Percentiles rank a stretch among this genome's conserved stretches.
These are phyloP conservation scores for Polychytrium aggregatum DNA, from an alignment of 192 early-diverging fungal species.

Conservation along the genomic window DNA sequence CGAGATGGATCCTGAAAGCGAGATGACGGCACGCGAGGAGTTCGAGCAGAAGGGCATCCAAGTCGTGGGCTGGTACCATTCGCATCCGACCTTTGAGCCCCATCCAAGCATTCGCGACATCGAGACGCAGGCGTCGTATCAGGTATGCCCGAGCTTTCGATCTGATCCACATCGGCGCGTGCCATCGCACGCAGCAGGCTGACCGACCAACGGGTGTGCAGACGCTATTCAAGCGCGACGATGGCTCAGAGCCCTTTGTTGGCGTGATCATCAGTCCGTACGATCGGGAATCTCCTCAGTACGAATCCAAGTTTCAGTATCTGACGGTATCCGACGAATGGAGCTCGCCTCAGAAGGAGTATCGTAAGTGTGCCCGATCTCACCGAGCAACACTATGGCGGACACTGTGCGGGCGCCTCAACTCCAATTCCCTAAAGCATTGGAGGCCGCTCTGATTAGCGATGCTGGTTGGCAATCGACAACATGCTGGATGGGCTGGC, in stretches of 20 bases:
- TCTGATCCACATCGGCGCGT: too few relatives aligned
- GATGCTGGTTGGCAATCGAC: too few relatives aligned
- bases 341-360: constrained; percentile 34
- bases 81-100: constrained; percentile 87
- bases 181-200: too few relatives aligned
- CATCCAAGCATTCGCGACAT: constrained; percentile 82
- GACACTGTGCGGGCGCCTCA: too few relatives aligned
- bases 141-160: constrained; percentile 28
- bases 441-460: too few relatives aligned
- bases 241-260: constrained; percentile 75
- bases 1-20: constrained; percentile 86
- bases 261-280: constrained; percentile 82
- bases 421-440: too few relatives aligned
- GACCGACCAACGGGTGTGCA: too few relatives aligned
- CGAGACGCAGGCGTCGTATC: constrained; percentile 79
- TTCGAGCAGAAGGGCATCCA: constrained; percentile 50
- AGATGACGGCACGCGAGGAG: constrained; percentile 66
- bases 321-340: constrained; percentile 43
- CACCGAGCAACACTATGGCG: too few relatives aligned
- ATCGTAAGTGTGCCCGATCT: too few relatives aligned
- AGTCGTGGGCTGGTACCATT: constrained; percentile 95
- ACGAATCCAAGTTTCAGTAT: constrained; percentile 48
- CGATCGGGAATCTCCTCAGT: constrained; percentile 36
- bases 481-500: too few relatives aligned
- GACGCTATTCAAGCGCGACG: constrained; percentile 53